Conservation (phyloP, 805 yeast species). For the Lipomyces mesembrius region DNA sequence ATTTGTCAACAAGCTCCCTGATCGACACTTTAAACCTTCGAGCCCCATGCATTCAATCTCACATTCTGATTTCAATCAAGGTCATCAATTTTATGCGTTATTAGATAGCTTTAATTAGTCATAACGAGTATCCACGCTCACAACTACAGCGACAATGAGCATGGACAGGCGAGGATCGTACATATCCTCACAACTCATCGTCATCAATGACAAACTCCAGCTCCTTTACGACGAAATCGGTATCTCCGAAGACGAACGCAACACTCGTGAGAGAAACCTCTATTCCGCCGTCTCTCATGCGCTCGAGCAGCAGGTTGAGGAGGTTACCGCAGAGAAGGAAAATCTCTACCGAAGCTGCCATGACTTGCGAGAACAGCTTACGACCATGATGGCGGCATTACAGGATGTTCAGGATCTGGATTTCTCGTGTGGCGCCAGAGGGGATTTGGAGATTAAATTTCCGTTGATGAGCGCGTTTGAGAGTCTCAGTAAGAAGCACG, state of each 20-base stretch:
- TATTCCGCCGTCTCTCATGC: conserved; percentile 40
- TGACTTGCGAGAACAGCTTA: conserved; percentile 33
- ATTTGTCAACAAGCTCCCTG: too few relatives aligned
- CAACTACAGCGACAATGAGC: background rate
- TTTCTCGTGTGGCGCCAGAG: conserved; percentile 21
- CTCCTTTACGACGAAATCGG: conserved; percentile 41
- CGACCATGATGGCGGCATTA: conserved; percentile 39
- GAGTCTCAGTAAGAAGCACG: conserved; percentile 31
- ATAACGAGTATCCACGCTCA: background rate
- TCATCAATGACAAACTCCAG: conserved; percentile 41
- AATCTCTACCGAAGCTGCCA: conserved; percentile 36
- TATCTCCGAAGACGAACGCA: conserved; percentile 39
- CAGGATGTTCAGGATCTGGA: conserved; percentile 31
- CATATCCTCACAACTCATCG: conserved; percentile 40
- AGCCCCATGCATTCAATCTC: background rate
- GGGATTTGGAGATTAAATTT: conserved; percentile 34
- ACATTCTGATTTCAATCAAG: background rate
- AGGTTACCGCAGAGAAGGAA: conserved; percentile 42
- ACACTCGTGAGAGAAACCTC: conserved; percentile 39
- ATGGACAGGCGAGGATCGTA: conserved; percentile 38
- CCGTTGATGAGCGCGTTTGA: conserved; percentile 37
- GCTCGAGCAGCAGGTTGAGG: conserved; percentile 42
- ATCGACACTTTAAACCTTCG: too few relatives aligned
- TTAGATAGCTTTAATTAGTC: background rate
- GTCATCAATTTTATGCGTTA: background rate